phyloP scores from a whole-genome alignment of 1,284 basidiomycete species.

The Inonotus hispidus region DNA sequence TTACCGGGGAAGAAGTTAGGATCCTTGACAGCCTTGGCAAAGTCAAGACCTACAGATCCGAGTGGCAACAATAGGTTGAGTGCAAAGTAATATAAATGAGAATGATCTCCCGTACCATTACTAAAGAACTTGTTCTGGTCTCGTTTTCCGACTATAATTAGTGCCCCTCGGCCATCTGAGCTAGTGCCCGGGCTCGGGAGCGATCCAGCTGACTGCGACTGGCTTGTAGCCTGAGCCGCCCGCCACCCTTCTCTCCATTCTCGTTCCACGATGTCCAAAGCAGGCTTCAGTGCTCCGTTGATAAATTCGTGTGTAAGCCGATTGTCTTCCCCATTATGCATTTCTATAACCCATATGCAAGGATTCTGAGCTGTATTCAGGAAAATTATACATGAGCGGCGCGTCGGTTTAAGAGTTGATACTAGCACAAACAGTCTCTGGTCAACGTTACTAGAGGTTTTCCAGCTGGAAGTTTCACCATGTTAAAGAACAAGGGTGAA shows the following conservation, averaged over 20 bases:
- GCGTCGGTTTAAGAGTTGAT: not conserved
- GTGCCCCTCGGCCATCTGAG: slow-evolving; percentile 52
- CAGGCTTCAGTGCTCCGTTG: slow-evolving; percentile 59
- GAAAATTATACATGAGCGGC: not conserved
- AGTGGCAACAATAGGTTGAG: not conserved
- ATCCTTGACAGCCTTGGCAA: slow-evolving; percentile 54
- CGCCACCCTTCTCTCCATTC: slow-evolving; percentile 66
- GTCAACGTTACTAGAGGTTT: slow-evolving; percentile 57
- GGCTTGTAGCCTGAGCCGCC: slow-evolving; percentile 31
- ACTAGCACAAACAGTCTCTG: slow-evolving; percentile 44
- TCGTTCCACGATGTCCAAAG: slow-evolving; percentile 72
- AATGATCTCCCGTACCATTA: slow-evolving; percentile 51
- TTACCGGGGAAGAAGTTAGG: slow-evolving; percentile 72
- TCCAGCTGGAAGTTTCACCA: slow-evolving; percentile 36
- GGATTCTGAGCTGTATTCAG: slow-evolving; percentile 19
- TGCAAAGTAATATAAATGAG: not conserved
- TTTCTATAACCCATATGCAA: slow-evolving; percentile 66
- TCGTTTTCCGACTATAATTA: slow-evolving; percentile 72
- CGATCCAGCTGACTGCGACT: slow-evolving; percentile 31
- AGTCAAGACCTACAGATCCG: slow-evolving; percentile 59
- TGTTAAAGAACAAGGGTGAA: not conserved
- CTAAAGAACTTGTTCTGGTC: slow-evolving; percentile 86
- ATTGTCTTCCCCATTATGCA: slow-evolving; percentile 74
- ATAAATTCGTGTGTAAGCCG: slow-evolving; percentile 61
- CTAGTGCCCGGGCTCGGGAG: slow-evolving; percentile 28